These are phyloP conservation scores for Naganishia liquefaciens DNA, from an alignment of 1,284 basidiomycete genomes.

Conservation along the genomic window DNA sequence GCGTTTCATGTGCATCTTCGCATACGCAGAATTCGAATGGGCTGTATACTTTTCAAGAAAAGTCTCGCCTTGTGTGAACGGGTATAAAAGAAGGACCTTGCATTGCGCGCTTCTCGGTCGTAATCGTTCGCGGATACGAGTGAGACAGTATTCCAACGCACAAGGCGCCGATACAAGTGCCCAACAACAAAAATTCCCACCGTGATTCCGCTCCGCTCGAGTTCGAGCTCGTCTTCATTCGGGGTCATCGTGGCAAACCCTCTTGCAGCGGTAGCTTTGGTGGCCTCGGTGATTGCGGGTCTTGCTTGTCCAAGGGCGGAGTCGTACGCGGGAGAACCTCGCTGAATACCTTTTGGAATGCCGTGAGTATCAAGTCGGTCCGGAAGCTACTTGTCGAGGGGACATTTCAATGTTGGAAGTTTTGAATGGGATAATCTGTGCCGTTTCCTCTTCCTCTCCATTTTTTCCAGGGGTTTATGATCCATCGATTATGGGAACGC, in stretches of 20 bases:
- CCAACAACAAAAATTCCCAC: slow-evolving; percentile 13
- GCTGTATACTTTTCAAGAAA: no score
- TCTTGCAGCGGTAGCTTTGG: not conserved
- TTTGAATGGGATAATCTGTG: not conserved
- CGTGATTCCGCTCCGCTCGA: not conserved
- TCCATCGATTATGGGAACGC: not conserved
- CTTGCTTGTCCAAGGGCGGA: not conserved
- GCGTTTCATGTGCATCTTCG: no score
- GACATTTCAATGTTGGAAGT: slow-evolving; percentile 11
- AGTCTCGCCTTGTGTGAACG: no score
- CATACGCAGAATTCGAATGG: no score
- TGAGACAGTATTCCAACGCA: not conserved
- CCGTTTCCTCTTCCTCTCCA: not conserved
- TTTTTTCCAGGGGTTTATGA: not conserved
- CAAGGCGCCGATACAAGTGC: slow-evolving; percentile 31
- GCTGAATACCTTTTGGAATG: slow-evolving; percentile 31
- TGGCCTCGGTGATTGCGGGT: no score
- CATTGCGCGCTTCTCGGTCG: not conserved
- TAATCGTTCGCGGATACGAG: no score
- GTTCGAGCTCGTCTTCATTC: not conserved
- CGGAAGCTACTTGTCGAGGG: slow-evolving; percentile 30
- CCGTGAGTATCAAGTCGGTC: slow-evolving; percentile 12
- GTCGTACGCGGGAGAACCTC: not conserved
- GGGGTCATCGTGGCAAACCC: not conserved
- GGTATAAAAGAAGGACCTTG: slow-evolving; percentile 32